Evolutionary conservation across 2,329 filamentous ascomycete genomes (phyloP), one percentile per base, ranked within the genome.

Genomic region (Alternaria sp.): DNA sequence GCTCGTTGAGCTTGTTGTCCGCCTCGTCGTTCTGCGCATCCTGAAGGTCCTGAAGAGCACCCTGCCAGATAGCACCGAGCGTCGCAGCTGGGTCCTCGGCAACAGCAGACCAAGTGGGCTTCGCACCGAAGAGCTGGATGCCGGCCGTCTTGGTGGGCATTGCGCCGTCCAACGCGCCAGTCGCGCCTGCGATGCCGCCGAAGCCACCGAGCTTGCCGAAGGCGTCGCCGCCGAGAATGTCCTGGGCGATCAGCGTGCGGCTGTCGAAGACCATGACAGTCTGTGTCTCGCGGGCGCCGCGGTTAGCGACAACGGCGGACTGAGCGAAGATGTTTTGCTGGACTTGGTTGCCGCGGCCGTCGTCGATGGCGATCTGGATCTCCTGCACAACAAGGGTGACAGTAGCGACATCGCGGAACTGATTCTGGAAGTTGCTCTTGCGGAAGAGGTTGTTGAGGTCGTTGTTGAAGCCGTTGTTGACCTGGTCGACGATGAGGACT

Each of bases 381-480:
- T 75, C 67, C 63, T 77, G 72, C 3, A 78, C 76, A 21, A 77
- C 73, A 5, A 77, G 60, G 43, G 76, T 68, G 12, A 76, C 73
- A 10, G 73, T 76, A 11, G 66, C 44, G 30, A 63, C 49, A 13
- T 74, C 60, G 11, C 64, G 62, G 64, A 62, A 63, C 32, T 71
- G 57, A 53, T 71, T 72, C 47, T 63, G 61, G 61, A 69, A 71
- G 70, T 68, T 73, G 51, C 63, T 55, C 66, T 74, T 73, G 61
- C 75, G 70, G 71, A 76, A 75, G 13, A 76, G 55, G 68, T 78
- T 73, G 67, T 78, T 78, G 50, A 77, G 21, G 53, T 72, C 62
- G 36, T 70, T 73, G 63, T 73, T 73, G 69, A 71, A 71, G 32
- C 71, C 69, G 53, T 76, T 73, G 59, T 74, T 67, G 62, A 73